Evolutionary conservation across 2,329 filamentous ascomycete species (phyloP), one percentile per base, ranked within the genome.

Genomic region (Colletotrichum sidae): DNA sequence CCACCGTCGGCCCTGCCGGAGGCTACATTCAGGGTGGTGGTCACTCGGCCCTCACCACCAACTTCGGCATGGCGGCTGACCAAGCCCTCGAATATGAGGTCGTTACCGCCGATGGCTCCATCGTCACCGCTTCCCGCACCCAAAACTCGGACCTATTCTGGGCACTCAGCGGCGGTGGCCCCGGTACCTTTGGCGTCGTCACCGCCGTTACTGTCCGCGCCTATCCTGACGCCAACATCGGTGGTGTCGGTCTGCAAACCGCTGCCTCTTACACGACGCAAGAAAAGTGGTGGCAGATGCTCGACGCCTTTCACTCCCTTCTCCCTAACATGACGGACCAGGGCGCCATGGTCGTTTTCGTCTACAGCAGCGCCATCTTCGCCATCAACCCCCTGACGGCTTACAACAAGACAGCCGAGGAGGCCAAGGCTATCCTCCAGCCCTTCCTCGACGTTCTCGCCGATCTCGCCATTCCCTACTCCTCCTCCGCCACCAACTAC

Each of bases 1-100:
- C 81, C 1, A 84, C 82, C 0, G 87, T 90, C 6, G 87, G 87
- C 1, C 69, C 87, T 8, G 83, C 84, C 0, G 88, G 88, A 13
- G 88, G 88, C 1, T 90, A 85, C 69, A 82, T 79, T 3, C 85
- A 88, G 71, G 87, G 87, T 6, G 88, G 86, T 12, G 88, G 89
- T 0, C 86, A 89, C 70, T 83, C 81, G 1, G 77, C 82, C 0
- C 77, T 91, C 1, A 79, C 78, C 38, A 83, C 83, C 2, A 76
- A 72, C n/a, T 86, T 84, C 53, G 89, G 89, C 6, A 78, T 92
- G 0, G 84, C 76, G 11, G 87, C 86, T 0, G 88, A 91, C 68
- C 83, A 90, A 54, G 80, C 84, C 0, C 77, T 91, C 2, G 79
- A 84, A 67, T 85, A 79, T 57, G 80, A 88, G 64, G 84, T 88